Base-by-base conservation (phyloP, 2,329 filamentous ascomycete genomes). In the Hirsutella thompsonii region DNA sequence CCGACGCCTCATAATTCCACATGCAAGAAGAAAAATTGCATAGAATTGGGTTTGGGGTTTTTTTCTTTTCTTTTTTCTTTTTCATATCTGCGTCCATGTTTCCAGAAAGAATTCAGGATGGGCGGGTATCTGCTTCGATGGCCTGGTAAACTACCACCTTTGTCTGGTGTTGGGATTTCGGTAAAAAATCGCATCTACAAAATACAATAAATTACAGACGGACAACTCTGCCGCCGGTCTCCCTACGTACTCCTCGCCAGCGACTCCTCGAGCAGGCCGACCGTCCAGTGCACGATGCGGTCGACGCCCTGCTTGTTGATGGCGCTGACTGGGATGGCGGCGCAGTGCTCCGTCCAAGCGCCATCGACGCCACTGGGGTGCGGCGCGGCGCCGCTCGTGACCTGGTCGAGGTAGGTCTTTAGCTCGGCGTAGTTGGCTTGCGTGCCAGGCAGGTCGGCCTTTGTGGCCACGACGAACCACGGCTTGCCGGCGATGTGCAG, bases 391-490 rank as follows among this genome's bases (percentile, higher is more conserved):
- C 82, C 81, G 1, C 64, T 66, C 39, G 74, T 74, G 20, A 96
- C 71, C 4, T 64, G 66, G 4, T 73, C 68, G 4, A 98, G 62
- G 59, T 95, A 94, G 8, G 63, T 62, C 49, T 79, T 78, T 49
- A 98, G 64, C 39, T 65, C 61, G 29, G 60, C 62, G 57, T 86
- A 98, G 55, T 92, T 93, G 20, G 78, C 73, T 57, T 88, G 75
- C 2, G 92, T 94, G 3, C 73, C 74, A 3, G 80, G 76, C 41
- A 94, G 58, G 57, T 96, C 90, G 1, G 86, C 89, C 62, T 96
- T 96, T 18, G 89, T 95, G 1, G 86, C 90, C 35, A 95, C 79
- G 5, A 95, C 89, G 53, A 94, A 92, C 92, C 92, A 98, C 1
- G 92, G 89, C 64, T 98, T 98, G 28, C 76, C 76, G n/a, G 84